Percentiles rank a stretch among this genome's conserved stretches.
Conservation (phyloP, 2,329 filamentous ascomycete genomes). For the Emergomyces pasteurianus region DNA sequence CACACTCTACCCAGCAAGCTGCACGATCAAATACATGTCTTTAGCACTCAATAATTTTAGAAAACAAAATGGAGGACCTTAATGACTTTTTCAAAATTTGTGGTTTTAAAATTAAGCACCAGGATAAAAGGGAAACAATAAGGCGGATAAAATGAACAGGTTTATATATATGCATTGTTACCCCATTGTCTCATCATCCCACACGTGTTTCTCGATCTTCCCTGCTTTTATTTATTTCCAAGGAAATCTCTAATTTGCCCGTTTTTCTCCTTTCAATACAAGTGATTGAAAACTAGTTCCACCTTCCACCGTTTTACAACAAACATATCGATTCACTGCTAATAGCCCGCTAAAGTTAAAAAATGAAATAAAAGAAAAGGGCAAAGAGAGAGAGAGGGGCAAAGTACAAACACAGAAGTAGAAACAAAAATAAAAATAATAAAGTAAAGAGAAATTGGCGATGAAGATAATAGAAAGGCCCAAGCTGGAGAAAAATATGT, state of each 20-base stretch:
- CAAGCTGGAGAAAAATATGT: background rate
- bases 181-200: background rate
- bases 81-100: too few species aligned
- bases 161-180: too few species aligned
- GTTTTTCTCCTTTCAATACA: too few species aligned
- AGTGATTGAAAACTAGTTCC: too few species aligned
- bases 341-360: background rate
- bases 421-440: background rate
- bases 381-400: background rate
- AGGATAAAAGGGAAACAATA: too few species aligned
- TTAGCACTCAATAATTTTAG: too few species aligned
- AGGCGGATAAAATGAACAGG: too few species aligned
- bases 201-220: background rate
- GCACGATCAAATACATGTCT: too few species aligned
- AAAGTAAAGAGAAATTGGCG: background rate
- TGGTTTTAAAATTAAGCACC: too few species aligned
- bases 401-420: background rate
- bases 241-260: background rate
- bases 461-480: background rate
- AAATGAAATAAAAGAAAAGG: background rate
- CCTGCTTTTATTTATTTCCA: background rate
- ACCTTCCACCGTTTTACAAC: background rate
- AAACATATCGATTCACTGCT: background rate
- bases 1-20: too few species aligned
- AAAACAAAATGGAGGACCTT: too few species aligned